These are phyloP conservation scores for Sungouiella blattae DNA, from an alignment of 805 yeast genomes.

Conservation along the genomic window DNA sequence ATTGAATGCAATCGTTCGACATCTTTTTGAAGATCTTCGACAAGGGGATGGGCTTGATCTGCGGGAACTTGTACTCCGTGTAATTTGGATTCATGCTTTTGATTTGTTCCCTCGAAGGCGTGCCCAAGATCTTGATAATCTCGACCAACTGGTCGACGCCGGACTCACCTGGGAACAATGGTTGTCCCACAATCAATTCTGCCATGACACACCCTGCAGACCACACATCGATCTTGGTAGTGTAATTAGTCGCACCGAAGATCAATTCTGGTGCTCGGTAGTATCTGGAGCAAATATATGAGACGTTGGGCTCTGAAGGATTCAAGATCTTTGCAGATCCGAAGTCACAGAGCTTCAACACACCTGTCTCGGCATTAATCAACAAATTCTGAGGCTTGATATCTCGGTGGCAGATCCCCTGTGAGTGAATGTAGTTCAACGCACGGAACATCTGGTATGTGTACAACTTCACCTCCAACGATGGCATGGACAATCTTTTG, in stretches of 20 bases:
- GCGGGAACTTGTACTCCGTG: conserved; percentile 95
- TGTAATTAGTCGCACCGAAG: conserved; percentile 94
- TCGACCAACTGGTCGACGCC: conserved; percentile 98
- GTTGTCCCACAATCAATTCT: conserved; percentile 91
- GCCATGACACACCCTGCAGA: conserved; percentile 98
- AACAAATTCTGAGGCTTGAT: conserved; percentile 87
- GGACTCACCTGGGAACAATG: conserved; percentile 95
- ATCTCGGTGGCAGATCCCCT: conserved; percentile 88
- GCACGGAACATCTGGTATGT: conserved; percentile 76
- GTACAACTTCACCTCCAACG: conserved; percentile 81
- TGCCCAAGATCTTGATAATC: conserved; percentile 91
- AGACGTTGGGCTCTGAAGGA: conserved; percentile 90
- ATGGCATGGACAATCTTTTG: conserved; percentile 77
- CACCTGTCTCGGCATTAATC: conserved; percentile 81
- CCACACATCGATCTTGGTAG: conserved; percentile 97
- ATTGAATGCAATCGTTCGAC: conserved; percentile 50
- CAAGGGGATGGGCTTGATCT: conserved; percentile 74
- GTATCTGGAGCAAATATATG: conserved; percentile 94
- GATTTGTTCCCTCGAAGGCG: conserved; percentile 90
- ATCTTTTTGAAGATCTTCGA: conserved; percentile 60
- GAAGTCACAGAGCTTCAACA: conserved; percentile 90
- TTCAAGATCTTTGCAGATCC: conserved; percentile 91
- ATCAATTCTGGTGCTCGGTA: conserved; percentile 97
- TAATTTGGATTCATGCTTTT: conserved; percentile 94
- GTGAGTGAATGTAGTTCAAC: conserved; percentile 70